Evolutionary conservation across 306 rosid genomes (phyloP), one percentile per base, ranked within the genome.

Genomic region (Castanea crenata): DNA sequence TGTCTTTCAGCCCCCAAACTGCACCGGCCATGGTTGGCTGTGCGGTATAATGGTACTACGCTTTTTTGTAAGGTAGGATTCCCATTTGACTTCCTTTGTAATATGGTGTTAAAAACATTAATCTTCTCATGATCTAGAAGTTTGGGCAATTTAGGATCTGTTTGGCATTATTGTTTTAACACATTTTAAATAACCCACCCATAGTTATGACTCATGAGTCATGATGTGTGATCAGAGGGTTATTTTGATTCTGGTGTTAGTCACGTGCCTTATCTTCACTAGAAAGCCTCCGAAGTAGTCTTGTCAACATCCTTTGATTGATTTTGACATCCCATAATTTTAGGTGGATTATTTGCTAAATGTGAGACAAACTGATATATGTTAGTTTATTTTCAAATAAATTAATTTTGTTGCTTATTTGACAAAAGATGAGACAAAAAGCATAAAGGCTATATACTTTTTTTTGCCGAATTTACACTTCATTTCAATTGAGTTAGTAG

Each of bases 31-130:
- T 68, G 35, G 72, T 35, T n/a, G 6, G 72, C 51, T 19, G 72
- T 16, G 49, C 35, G n/a, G 49, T 1, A 35, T n/a, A 2, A 67
- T 52, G 49, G 25, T 67, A 19, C 52, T 16, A n/a, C 35, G 52
- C 27, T 67, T 67, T 67, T 67, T 67, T 64, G 27, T 34, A 19
- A 67, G 72, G 25, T 35, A 67, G 72, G 51, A 34, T 67, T 67
- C 52, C 19, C 19, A 46, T 12, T 12, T 34, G 27, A 34, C 51
- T 67, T 19, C 23, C 15, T 35, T 49, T 68, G 41, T 34, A 32
- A 46, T 68, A 67, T 68, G 27, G 72, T 35, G 27, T 19, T 35
- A 3, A 68, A 18, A 35, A 68, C 27, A 34, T 4, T 59, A 59
- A 6, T 59, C 34, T 29, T 23, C 23, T 23, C 23, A 23, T 23